Evolutionary conservation across 2,329 filamentous ascomycete genomes (phyloP), one percentile per base, ranked within the genome.

Genomic region (Polychaeton citri): DNA sequence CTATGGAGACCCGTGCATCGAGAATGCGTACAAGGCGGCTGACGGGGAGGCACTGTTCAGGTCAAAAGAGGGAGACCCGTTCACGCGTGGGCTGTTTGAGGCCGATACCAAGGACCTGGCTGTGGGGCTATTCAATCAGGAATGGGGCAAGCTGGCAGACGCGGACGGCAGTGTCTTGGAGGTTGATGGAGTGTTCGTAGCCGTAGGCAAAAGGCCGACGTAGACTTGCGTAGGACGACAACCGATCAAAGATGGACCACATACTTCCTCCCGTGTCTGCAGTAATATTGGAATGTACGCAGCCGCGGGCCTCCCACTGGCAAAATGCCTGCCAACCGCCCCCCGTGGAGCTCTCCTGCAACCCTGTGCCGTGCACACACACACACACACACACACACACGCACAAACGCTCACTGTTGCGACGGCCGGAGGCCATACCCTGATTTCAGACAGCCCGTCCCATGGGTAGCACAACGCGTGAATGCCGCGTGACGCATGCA

Each of bases 181-280:
- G 35, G 44, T 60, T 6, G 59, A 63, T 38, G 49, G 53, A 2
- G 59, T 62, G 1, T 63, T 56, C 34, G 45, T 64, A 3, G 57
- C 45, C 3, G 40, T 61, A 21, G 60, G 53, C 24, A 28, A 12
- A 5, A 28, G 24, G 15, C 24, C 24, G 12, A 10, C 15, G 24
- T 28, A 28, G 24, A 4, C 24, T 15, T 7, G 24, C 15, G 24
- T n/a, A n/a, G n/a, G n/a, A n/a, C n/a, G n/a, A n/a, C n/a, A n/a
- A n/a, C n/a, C n/a, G n/a, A n/a, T n/a, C n/a, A n/a, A n/a, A n/a
- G n/a, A n/a, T n/a, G n/a, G n/a, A n/a, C n/a, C n/a, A n/a, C n/a
- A n/a, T n/a, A n/a, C n/a, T n/a, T n/a, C n/a, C n/a, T n/a, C n/a
- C n/a, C n/a, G n/a, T n/a, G n/a, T n/a, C n/a, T n/a, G n/a, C n/a